Evolutionary conservation across 108 stramenopile species (phyloP).

Genomic region (Fragilariopsis cylindrus): DNA sequence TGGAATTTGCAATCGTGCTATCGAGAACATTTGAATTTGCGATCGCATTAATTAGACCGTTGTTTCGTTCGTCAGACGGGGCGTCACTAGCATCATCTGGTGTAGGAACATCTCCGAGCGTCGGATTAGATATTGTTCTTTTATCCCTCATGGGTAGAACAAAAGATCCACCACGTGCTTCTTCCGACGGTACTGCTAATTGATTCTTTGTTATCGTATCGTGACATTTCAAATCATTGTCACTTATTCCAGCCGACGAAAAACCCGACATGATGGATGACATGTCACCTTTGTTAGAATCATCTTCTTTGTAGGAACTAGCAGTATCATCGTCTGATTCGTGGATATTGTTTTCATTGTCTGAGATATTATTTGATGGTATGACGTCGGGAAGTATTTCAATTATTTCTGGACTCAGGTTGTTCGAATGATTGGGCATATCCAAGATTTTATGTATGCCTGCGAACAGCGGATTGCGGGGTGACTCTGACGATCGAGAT

Average conservation of each 20-base stretch:
- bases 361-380: too few relatives aligned
- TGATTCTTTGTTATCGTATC: constrained; percentile 7
- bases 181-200: too few relatives aligned
- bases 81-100: constrained; percentile 30
- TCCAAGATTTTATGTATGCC: constrained; percentile 6
- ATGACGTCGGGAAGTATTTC: not conserved
- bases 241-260: not conserved
- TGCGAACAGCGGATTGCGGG: not conserved
- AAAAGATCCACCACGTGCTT: too few relatives aligned
- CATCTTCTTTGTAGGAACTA: constrained; percentile 20
- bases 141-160: not conserved
- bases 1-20: not conserved
- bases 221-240: not conserved
- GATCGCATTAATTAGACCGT: not conserved
- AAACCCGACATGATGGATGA: constrained; percentile 6
- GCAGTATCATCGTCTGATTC: not conserved
- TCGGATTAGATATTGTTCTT: not conserved
- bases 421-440: not conserved
- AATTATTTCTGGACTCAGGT: not conserved
- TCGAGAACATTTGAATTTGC: not conserved
- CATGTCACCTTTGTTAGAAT: constrained; percentile 6
- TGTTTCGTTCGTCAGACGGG: constrained; percentile 32
- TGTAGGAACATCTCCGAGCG: not conserved
- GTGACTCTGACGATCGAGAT: not conserved
- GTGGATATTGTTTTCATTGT: not conserved